Evolutionary conservation across 2,329 filamentous ascomycete genomes (phyloP).

Genomic region (Cordyceps tenuipes): DNA sequence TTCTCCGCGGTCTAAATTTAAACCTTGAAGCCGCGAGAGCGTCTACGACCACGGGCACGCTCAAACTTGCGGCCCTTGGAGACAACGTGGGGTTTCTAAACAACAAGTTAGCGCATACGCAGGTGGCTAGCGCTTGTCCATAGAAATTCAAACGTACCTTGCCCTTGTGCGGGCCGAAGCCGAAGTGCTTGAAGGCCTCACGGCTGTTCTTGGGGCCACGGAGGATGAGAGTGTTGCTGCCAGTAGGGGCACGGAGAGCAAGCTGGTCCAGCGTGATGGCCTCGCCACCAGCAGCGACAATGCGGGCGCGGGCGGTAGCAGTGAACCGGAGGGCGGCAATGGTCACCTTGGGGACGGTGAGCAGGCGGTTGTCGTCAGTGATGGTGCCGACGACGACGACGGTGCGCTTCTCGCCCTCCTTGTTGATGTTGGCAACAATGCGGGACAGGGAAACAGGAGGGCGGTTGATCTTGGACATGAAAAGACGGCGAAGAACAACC

Average conservation of each 20-base stretch:
- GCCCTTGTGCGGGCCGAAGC: constrained; percentile 94
- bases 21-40: constrained; percentile 99
- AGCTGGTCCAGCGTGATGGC: constrained; percentile 94
- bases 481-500: constrained; percentile 91
- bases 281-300: constrained; percentile 89
- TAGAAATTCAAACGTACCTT: constrained; percentile 57
- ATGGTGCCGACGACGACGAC: constrained; percentile 90
- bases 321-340: constrained; percentile 96
- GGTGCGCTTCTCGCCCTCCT: constrained; percentile 68
- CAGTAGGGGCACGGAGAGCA: constrained; percentile 87
- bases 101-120: constrained; percentile 25
- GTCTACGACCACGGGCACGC: constrained; percentile 95
- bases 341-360: constrained; percentile 84
- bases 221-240: constrained; percentile 93
- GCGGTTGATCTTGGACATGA: constrained; percentile 98
- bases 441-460: constrained; percentile 90
- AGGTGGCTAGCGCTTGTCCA: not conserved
- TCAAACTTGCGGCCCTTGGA: constrained; percentile 99
- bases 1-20: constrained; percentile 44
- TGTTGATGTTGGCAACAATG: constrained; percentile 63
- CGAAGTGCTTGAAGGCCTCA: constrained; percentile 99
- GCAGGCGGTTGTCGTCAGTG: constrained; percentile 94
- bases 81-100: constrained; percentile 87
- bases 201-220: constrained; percentile 97
- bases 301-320: constrained; percentile 87